These are phyloP conservation scores for Cryptococcus maquisensis DNA, from an alignment of 1,284 basidiomycete genomes.

Conservation along the genomic window DNA sequence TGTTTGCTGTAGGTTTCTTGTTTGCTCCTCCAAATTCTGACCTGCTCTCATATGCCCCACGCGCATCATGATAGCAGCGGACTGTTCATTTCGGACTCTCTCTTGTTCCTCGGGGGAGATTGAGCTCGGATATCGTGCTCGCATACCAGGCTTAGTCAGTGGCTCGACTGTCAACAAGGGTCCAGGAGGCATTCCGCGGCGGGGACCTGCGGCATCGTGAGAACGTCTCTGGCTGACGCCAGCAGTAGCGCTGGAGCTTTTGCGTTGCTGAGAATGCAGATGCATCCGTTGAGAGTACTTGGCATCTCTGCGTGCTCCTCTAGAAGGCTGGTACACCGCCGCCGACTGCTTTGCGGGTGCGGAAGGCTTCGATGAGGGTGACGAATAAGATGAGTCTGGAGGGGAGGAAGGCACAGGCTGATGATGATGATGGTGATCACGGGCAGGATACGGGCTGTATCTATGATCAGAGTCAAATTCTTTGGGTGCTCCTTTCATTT, in stretches of 20 bases:
- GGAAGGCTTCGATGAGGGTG: too few species aligned
- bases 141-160: not conserved
- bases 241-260: not conserved
- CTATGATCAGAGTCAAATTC: too few species aligned
- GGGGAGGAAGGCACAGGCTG: too few species aligned
- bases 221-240: not conserved
- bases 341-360: not conserved
- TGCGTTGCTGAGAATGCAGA: not conserved
- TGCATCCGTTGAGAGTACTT: slow-evolving; percentile 17
- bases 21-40: not conserved
- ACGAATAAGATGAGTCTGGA: too few species aligned
- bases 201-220: not conserved
- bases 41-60: slow-evolving; percentile 12
- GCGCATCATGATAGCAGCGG: slow-evolving; percentile 13
- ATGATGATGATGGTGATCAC: too few species aligned
- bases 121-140: not conserved
- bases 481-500: too few species aligned
- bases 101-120: not conserved
- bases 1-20: not conserved
- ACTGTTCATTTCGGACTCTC: slow-evolving; percentile 4
- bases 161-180: not conserved
- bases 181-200: too few species aligned
- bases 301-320: slow-evolving; percentile 32
- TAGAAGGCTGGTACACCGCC: slow-evolving; percentile 24
- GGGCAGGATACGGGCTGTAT: too few species aligned